These are phyloP conservation scores for Penicillium herquei DNA, from an alignment of 495 filamentous ascomycete species.

Conservation along the genomic window DNA sequence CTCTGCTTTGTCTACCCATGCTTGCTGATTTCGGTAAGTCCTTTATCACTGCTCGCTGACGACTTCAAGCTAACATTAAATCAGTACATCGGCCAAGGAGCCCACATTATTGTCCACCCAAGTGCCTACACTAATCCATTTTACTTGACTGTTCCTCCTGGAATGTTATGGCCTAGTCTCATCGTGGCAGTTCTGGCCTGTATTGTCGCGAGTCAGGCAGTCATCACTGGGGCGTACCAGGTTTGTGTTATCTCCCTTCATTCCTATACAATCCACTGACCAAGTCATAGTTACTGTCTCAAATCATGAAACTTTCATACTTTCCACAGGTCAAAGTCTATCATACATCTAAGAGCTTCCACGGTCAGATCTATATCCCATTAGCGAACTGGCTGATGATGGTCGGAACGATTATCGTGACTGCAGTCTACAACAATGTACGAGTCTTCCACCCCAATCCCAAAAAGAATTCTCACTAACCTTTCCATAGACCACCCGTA, in stretches of 20 bases:
- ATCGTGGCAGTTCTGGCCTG: constrained; percentile 65
- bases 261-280: neutral
- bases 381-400: constrained; percentile 70
- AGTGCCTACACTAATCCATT: constrained; percentile 67
- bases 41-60: neutral
- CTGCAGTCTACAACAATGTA: constrained; percentile 67
- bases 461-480: neutral
- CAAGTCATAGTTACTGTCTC: constrained; percentile 55
- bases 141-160: constrained; percentile 63
- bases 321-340: constrained; percentile 68
- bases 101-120: constrained; percentile 59
- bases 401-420: constrained; percentile 68
- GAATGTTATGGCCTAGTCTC: constrained; percentile 64
- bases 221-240: constrained; percentile 67
- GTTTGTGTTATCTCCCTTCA: constrained; percentile 12
- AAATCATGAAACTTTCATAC: constrained; percentile 71
- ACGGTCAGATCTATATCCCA: constrained; percentile 70
- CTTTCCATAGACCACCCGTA: constrained; percentile 36
- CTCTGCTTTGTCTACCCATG: constrained; percentile 62
- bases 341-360: constrained; percentile 62
- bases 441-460: neutral
- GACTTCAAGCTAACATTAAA: neutral
- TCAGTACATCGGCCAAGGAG: constrained; percentile 67
- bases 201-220: constrained; percentile 72
- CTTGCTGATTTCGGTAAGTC: constrained; percentile 54